Percentiles rank a stretch among this genome's conserved stretches.
Conservation (phyloP, 2,329 filamentous ascomycete genomes). For the Penicillium decumbens region DNA sequence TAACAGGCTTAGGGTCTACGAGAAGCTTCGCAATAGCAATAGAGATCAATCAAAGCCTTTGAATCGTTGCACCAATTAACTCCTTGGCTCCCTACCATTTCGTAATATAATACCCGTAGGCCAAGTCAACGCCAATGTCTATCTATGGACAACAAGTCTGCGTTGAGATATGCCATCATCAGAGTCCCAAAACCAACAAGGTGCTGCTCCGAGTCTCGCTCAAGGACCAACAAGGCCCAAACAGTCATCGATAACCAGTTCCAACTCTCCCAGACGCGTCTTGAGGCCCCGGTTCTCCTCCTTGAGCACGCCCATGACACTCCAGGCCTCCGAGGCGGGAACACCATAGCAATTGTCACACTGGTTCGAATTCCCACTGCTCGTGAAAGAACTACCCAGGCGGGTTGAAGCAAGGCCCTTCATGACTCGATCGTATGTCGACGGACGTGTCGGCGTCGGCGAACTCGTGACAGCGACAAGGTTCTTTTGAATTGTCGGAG, state of each 20-base stretch:
- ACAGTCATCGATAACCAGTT: conserved; percentile 53
- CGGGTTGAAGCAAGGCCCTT: conserved; percentile 38
- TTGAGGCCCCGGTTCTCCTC: conserved; percentile 54
- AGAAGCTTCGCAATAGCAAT: not conserved
- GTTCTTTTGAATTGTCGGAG: conserved; percentile 32
- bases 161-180: conserved; percentile 3
- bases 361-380: conserved; percentile 27
- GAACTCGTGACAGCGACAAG: conserved; percentile 21
- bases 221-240: conserved; percentile 49
- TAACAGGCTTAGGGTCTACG: conserved; percentile 7
- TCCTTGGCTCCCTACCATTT: not conserved
- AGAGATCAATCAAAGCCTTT: not conserved
- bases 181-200: conserved; percentile 1
- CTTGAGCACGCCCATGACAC: conserved; percentile 48
- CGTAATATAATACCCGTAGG: not conserved
- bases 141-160: conserved; percentile 13
- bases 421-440: conserved; percentile 43
- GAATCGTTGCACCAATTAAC: not conserved
- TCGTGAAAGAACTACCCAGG: conserved; percentile 30
- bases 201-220: conserved; percentile 1
- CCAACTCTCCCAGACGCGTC: conserved; percentile 50
- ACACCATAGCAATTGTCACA: conserved; percentile 43
- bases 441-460: conserved; percentile 26
- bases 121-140: not conserved
- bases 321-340: conserved; percentile 49